phyloP scores from a whole-genome alignment of 345 rosid genomes.

The Melaleuca alternifolia region DNA sequence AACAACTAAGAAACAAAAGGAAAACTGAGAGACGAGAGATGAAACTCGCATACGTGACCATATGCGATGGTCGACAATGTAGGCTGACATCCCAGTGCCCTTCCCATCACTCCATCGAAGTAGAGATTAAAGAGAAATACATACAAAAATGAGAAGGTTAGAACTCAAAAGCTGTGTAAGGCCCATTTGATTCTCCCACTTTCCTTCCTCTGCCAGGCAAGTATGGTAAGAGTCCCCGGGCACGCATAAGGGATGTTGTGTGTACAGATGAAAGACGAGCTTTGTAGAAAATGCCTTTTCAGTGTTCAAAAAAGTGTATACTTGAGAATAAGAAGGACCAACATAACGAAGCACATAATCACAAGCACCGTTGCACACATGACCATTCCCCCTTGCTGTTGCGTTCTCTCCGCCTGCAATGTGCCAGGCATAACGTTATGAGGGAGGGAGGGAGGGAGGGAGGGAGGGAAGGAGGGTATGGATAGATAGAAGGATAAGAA shows the following conservation, averaged over 20 bases:
- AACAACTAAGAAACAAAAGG: background rate
- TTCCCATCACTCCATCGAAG: background rate
- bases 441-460: background rate
- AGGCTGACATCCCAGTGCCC: background rate
- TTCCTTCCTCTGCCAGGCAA: background rate
- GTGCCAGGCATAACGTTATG: background rate
- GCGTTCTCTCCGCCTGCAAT: constrained; percentile 88
- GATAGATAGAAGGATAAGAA: constrained; percentile 3
- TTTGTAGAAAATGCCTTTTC: background rate
- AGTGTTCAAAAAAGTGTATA: constrained; percentile 50
- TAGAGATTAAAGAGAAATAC: background rate
- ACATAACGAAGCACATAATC: constrained; percentile 89
- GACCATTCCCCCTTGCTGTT: constrained; percentile 91
- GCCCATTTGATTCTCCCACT: background rate
- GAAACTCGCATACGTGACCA: background rate
- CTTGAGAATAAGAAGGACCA: constrained; percentile 80
- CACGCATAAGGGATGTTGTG: background rate
- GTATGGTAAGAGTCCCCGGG: background rate
- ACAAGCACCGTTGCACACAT: constrained; percentile 85
- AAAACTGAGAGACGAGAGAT: background rate
- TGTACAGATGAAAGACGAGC: background rate
- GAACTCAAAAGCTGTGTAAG: background rate
- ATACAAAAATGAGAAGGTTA: background rate
- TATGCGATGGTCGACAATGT: background rate
- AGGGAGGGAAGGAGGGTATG: background rate